Base-by-base conservation (phyloP, 1,139 yeast species). In the Suhomyces bribrorum region DNA sequence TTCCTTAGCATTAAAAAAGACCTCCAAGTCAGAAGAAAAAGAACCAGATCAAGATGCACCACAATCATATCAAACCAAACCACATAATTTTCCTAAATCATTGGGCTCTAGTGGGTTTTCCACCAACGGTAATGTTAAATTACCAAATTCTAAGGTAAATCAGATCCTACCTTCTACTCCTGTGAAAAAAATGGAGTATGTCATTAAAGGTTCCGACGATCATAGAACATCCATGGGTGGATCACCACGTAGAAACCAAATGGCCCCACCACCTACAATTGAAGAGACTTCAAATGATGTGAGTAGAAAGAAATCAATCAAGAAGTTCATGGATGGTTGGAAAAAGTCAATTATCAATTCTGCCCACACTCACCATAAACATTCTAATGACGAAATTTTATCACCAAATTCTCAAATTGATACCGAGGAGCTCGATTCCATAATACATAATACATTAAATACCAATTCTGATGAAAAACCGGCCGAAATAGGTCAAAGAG, bases 161-260 rank as follows among this genome's bases (percentile, higher is more conserved):
- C 48, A 57, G 27, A 69, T 79, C 37, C 58, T 79, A 6, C 89
- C 92, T 2, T 77, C 83, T 5, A 81, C 89, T 0, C 89, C 89
- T 0, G 81, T 80, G 2, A 81, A 75, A 54, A 81, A 77, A 47
- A 75, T 81, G 74, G 84, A 79, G 30, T 62, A 54, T 44, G 48
- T 49, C 5, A 49, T 64, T 24, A 44, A 37, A 18, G 33, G 37
- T 13, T 37, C 26, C 4, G 40, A 35, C 11, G 32, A 34, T 15
- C 25, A 16, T 15, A 26, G 38, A 27, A 9, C 40, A 4, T 39
- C 43, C 5, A 20, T 36, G 15, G 28, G 25, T 24, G 41, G 40
- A 5, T 40, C 44, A 3, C 43, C 47, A 13, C 34, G 40, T 24
- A 26, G 34, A 26, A 36, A 34, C 15, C 33, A 27, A 13, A 25